phyloP scores from a whole-genome alignment of 495 filamentous ascomycete genomes.

The Talaromyces proteolyticus region DNA sequence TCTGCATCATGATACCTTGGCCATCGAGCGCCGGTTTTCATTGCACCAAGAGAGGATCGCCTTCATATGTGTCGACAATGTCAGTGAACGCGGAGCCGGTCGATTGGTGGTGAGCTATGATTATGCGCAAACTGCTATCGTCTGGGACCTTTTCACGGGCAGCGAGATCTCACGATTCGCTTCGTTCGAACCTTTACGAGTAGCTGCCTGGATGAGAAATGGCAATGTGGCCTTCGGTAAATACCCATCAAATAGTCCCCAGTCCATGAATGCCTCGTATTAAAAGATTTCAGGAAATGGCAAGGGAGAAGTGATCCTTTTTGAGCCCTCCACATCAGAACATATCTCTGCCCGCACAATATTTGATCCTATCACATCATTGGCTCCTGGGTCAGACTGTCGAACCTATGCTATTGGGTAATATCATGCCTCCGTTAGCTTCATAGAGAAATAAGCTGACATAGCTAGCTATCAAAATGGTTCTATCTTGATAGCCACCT shows the following conservation, averaged over 20 bases:
- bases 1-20: slow-evolving; percentile 85
- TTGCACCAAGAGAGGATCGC: slow-evolving; percentile 77
- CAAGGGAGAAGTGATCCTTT: slow-evolving; percentile 90
- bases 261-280: not conserved
- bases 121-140: slow-evolving; percentile 82
- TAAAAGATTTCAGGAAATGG: slow-evolving; percentile 56
- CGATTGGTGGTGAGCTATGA: slow-evolving; percentile 91
- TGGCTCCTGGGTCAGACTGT: slow-evolving; percentile 89
- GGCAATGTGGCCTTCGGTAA: slow-evolving; percentile 95
- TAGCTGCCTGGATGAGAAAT: slow-evolving; percentile 94
- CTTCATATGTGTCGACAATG: slow-evolving; percentile 84
- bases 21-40: slow-evolving; percentile 81
- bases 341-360: slow-evolving; percentile 91
- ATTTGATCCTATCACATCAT: slow-evolving; percentile 84
- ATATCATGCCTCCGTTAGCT: not conserved
- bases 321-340: slow-evolving; percentile 89
- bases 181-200: slow-evolving; percentile 78
- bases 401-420: slow-evolving; percentile 96
- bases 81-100: slow-evolving; percentile 81
- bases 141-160: slow-evolving; percentile 94
- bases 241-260: slow-evolving; percentile 7
- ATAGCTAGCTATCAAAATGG: slow-evolving; percentile 80
- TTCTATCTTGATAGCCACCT: slow-evolving; percentile 81
- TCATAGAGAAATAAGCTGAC: not conserved
- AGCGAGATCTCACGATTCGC: slow-evolving; percentile 85